Base-by-base conservation (phyloP, 345 rosid genomes). In the Rhizophora mangle region DNA sequence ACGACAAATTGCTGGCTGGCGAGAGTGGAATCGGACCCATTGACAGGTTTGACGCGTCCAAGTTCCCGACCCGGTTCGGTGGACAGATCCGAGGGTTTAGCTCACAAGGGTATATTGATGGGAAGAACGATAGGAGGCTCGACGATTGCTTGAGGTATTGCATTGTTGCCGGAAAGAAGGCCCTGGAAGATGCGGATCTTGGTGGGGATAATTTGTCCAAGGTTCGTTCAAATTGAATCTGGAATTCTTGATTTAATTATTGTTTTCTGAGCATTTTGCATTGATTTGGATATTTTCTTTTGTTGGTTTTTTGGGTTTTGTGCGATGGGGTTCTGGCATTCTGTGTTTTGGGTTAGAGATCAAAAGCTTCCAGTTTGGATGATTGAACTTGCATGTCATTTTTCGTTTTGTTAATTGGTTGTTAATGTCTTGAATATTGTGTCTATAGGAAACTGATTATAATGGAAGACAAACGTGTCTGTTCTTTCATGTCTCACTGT, bases 121-220 rank as follows among this genome's bases (percentile, higher is more conserved):
- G 98, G 37, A 96, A 96, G 86, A 96, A 92, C 63, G 98, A 96
- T 73, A 78, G 99, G 79, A 68, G 99, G 59, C 93, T 92, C 63
- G 99, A 96, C 67, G 96, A 96, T 85, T 90, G 95, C 77, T 85
- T 92, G 88, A 84, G 97, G 83, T 96, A 96, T 79, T 85, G 98
- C 90, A 86, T 96, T 87, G 99, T 96, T 29, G 99, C 98, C 1
- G 98, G 93, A 2, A 96, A 92, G 82, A 92, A 90, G 77, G 98
- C 99, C 15, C 86, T 96, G 29, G 98, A 90, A 68, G 72, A 86
- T 82, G 96, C 99, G 22, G 88, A 82, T 82, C 98, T 92, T 72
- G 98, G 96, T 11, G 91, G 91, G 57, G 96, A 90, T 76, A 78
- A 74, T 69, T 85, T 80, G 30, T 70, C 86, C 67, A 84, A 86